A percentile compares a stretch with the other conserved stretches of the same genome.
Conservation (phyloP, 805 yeast genomes). For the Ogataea allantospora region DNA sequence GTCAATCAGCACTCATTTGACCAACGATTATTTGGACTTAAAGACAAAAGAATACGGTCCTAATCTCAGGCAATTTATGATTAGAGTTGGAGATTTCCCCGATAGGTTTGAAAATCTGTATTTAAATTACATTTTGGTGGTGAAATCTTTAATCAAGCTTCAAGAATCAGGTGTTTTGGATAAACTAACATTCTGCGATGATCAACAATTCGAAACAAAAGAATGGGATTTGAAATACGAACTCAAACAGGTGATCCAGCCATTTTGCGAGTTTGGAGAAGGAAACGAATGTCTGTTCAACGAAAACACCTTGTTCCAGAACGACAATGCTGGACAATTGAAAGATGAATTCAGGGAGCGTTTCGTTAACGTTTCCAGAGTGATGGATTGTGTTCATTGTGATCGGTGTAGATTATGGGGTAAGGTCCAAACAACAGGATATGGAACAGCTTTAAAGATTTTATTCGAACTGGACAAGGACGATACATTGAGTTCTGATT, state of each 20-base stretch:
- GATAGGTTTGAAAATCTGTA: slow-evolving; percentile 88
- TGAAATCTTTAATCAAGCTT: slow-evolving; percentile 72
- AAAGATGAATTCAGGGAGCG: slow-evolving; percentile 85
- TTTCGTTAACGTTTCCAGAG: slow-evolving; percentile 83
- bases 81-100: slow-evolving; percentile 84
- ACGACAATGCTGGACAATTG: slow-evolving; percentile 48
- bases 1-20: slow-evolving; percentile 87
- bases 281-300: slow-evolving; percentile 38
- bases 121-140: slow-evolving; percentile 85
- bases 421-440: slow-evolving; percentile 93
- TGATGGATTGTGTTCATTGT: slow-evolving; percentile 99
- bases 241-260: slow-evolving; percentile 34
- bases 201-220: slow-evolving; percentile 27
- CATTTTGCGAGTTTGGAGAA: slow-evolving; percentile 27
- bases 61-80: slow-evolving; percentile 76
- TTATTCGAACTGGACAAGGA: slow-evolving; percentile 63
- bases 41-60: slow-evolving; percentile 82
- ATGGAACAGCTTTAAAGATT: slow-evolving; percentile 92
- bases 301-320: slow-evolving; percentile 46
- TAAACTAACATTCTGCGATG: slow-evolving; percentile 29
- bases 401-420: slow-evolving; percentile 99
- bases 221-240: slow-evolving; percentile 27
- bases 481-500: slow-evolving; percentile 24
- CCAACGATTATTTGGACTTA: slow-evolving; percentile 73
- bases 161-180: slow-evolving; percentile 33